Percentiles rank a stretch among this genome's conserved stretches.
Evolutionary conservation across 208 protist genomes (phyloP).

Genomic region (Tritrichomonas musculus): DNA sequence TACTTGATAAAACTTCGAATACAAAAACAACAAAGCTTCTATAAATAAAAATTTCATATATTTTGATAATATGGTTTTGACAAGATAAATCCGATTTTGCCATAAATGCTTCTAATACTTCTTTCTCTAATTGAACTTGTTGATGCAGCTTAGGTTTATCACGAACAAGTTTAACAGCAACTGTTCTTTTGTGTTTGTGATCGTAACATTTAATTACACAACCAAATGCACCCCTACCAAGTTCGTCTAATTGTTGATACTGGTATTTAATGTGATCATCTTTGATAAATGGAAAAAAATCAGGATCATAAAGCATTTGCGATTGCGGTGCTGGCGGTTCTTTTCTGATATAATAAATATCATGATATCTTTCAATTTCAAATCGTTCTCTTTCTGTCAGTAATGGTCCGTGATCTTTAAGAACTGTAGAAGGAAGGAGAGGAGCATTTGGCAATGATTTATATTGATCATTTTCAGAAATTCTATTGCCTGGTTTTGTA

Average conservation of each 20-base stretch:
- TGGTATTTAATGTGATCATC: neutral
- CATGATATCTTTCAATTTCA: neutral
- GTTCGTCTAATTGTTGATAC: neutral
- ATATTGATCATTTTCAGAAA: neutral
- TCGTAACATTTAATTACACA: neutral
- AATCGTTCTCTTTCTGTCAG: neutral
- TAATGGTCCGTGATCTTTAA: neutral
- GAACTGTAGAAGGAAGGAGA: neutral
- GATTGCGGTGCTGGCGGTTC: neutral
- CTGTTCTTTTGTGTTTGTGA: neutral
- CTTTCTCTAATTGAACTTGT: neutral
- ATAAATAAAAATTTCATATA: slow-evolving; percentile 45
- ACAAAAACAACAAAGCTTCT: slow-evolving; percentile 50
- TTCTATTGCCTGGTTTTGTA: too few relatives aligned
- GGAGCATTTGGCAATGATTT: neutral
- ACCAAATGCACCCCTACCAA: neutral
- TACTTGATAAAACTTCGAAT: slow-evolving; percentile 50
- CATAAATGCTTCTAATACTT: neutral
- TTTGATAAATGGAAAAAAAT: neutral
- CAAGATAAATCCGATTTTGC: too few relatives aligned
- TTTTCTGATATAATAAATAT: neutral
- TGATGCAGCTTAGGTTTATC: neutral
- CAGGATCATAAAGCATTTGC: neutral
- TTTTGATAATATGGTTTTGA: slow-evolving; percentile 34
- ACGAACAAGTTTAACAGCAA: neutral